Base-by-base conservation (phyloP, 176 grass and related monocot species). In the Oryza nivara region DNA sequence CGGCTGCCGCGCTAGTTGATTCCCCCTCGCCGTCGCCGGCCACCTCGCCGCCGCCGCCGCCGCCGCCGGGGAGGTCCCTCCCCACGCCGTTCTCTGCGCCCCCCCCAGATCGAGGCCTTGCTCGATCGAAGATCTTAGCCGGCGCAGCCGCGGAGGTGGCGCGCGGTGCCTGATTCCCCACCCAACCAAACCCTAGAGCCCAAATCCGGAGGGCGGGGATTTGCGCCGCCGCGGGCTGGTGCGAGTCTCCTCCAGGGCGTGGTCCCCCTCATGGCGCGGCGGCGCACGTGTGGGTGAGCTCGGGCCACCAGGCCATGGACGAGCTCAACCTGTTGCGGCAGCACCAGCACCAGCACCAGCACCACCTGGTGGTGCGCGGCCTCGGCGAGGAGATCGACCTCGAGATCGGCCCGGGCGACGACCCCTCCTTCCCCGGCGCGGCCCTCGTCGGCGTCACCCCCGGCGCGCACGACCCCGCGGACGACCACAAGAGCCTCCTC, bases 311-410 rank as follows among this genome's bases (percentile, higher is more conserved):
- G 30, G 30, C 87, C 47, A 96, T 99, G 87, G 97, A 99, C 71
- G 97, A 96, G 88, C 94, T 99, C 76, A 89, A 80, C 70, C 88
- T 99, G 78, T 83, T 99, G 35, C 90, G 92, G 73, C 93, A 93
- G 87, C 80, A 80, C 22, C 54, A 58, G 54, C 54, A 56, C 6
- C 91, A 75, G 76, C 88, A 95, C 73, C 92, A 89, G 60, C 88
- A 99, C 78, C 96, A 96, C 47, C 79, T 99, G 76, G 66, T 94
- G 72, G 90, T 99, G 51, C 94, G 97, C 68, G 86, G 84, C 78
- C 85, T 99, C n/a, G 91, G 91, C 46, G 93, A 99, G 79, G 97
- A 99, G 84, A 99, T 99, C 45, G 96, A 99, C 78, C 85, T 99
- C 65, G 96, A 99, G 85, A 94, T 96, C 44, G 97, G 90, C 46